Evolutionary conservation across 176 grass and related monocot species (phyloP).

Genomic region (Tillandsia leiboldiana): DNA sequence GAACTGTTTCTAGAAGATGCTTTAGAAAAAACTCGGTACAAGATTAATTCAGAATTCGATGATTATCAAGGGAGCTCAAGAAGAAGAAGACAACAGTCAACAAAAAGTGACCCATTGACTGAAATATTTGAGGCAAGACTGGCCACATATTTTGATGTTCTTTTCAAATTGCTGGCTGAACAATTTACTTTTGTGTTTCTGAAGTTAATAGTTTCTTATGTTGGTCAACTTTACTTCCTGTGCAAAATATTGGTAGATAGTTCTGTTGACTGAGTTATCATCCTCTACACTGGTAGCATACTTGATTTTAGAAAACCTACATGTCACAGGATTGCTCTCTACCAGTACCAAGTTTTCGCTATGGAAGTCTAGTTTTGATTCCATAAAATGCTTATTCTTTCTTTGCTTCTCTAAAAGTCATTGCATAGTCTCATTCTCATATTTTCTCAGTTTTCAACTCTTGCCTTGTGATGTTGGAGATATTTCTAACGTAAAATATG

Average conservation of each 20-base stretch:
- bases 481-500: background rate
- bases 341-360: too few relatives aligned
- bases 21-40: conserved; percentile 68
- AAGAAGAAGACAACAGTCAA: conserved; percentile 43
- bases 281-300: too few relatives aligned
- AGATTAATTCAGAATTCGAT: conserved; percentile 63
- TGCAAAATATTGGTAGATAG: too few relatives aligned
- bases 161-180: background rate
- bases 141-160: background rate
- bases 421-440: too few relatives aligned
- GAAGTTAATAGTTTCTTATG: background rate
- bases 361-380: too few relatives aligned
- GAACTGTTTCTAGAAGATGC: conserved; percentile 86
- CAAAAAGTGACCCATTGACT: conserved; percentile 72
- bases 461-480: background rate
- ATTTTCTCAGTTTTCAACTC: background rate
- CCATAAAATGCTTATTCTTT: too few relatives aligned
- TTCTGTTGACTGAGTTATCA: too few relatives aligned
- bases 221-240: too few relatives aligned
- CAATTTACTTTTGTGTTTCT: background rate
- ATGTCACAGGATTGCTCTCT: too few relatives aligned
- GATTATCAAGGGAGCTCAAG: conserved; percentile 66
- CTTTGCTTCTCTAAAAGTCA: too few relatives aligned
- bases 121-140: conserved; percentile 67
- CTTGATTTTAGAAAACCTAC: too few relatives aligned